A percentile compares a stretch with the other conserved stretches of the same genome.
Evolutionary conservation across 495 filamentous ascomycete genomes (phyloP).

Genomic region (Aspergillus leporis): DNA sequence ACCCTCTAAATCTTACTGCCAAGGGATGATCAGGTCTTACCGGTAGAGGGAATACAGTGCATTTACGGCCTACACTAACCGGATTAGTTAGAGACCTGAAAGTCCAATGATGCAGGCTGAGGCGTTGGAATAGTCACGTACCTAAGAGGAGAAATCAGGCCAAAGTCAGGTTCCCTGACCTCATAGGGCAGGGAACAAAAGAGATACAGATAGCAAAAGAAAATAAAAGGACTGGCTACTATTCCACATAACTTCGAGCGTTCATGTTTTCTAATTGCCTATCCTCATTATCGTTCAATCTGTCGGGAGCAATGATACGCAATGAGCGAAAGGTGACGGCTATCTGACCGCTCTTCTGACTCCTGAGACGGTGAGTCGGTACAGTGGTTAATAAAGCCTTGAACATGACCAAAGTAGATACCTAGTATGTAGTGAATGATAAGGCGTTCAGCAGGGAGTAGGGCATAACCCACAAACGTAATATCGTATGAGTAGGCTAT

Average conservation of each 20-base stretch:
- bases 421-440: slow-evolving; percentile 1
- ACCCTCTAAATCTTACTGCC: background rate
- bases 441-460: background rate
- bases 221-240: background rate
- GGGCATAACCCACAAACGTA: background rate
- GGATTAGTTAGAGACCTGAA: background rate
- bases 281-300: slow-evolving; percentile 3
- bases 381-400: background rate
- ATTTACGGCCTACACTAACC: background rate
- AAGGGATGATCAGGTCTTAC: background rate
- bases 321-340: background rate
- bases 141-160: background rate
- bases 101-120: background rate
- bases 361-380: background rate
- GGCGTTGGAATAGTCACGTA: background rate
- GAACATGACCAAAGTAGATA: background rate
- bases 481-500: background rate
- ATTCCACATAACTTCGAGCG: background rate
- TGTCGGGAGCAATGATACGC: slow-evolving; percentile 5
- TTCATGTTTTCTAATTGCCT: background rate
- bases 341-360: slow-evolving; percentile 18
- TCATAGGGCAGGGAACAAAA: slow-evolving; percentile 2
- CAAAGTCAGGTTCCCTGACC: background rate
- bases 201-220: background rate
- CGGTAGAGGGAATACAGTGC: background rate